Base-by-base conservation (phyloP, 2,329 filamentous ascomycete genomes). In the Cyphellophora europaea region DNA sequence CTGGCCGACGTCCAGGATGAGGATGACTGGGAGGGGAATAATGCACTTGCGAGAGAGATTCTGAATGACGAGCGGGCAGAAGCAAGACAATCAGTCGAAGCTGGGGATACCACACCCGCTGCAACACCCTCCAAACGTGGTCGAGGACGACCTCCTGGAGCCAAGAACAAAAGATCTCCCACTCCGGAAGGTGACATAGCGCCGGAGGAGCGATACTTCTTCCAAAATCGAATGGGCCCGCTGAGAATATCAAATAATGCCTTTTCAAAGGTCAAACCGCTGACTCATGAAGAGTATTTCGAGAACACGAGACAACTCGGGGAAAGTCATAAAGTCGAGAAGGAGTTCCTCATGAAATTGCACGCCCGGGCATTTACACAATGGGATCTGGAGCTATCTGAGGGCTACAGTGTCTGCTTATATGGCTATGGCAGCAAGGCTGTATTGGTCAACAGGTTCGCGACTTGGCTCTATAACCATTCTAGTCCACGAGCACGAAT, bases 341-440 rank as follows among this genome's bases (percentile, higher is more conserved):
- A 83, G 33, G 67, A 73, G 12, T 81, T 82, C 44, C 65, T 98
- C 16, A 69, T 82, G 46, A 71, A 76, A 5, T 61, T 94, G 14
- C 89, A 96, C 54, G 67, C 76, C 29, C 76, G 82, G 41, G 86
- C 82, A 1, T 96, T 94, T 55, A 73, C 80, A 2, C 91, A 96
- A 55, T 98, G 91, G 91, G 64, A 72, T 1, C 95, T 96, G 55
- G 91, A 98, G 63, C 71, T 96, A 11, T 69, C 77, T 4, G 77
- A 94, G 55, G 78, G 79, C 14, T 96, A 94, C 65, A 87, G 84
- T 51, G 67, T 96, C 33, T 94, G 91, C 53, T 63, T 95, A 0
- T 95, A 93, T 55, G 91, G 91, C 18, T 93, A 86, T 55, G 91
- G 91, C 1, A 93, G 87, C 2, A 98, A 98, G 59, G 72, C 83